A percentile compares a stretch with the other conserved stretches of the same genome.
phyloP scores from a whole-genome alignment of 345 rosid genomes.

The Populus nigra region DNA sequence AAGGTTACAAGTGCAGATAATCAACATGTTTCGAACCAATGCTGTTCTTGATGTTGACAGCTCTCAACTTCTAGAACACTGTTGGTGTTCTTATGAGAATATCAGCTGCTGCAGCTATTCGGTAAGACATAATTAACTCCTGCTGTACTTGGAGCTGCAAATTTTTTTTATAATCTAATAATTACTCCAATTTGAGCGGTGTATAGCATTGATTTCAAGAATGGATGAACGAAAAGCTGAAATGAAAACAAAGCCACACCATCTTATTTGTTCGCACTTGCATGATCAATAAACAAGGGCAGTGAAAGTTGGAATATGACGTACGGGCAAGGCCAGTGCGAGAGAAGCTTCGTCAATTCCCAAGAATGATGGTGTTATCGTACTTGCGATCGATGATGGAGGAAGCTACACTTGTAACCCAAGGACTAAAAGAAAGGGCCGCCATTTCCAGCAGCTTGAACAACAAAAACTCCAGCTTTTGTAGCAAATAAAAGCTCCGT shows the following conservation, averaged over 20 bases:
- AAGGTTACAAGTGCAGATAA: constrained; percentile 42
- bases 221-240: background rate
- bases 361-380: constrained; percentile 31
- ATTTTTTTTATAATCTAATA: too few relatives aligned
- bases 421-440: constrained; percentile 57
- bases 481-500: constrained; percentile 46
- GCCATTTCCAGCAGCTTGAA: constrained; percentile 53
- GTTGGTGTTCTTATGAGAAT: constrained; percentile 33
- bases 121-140: constrained; percentile 23
- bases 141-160: constrained; percentile 41
- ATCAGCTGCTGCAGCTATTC: constrained; percentile 45
- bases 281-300: background rate
- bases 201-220: background rate
- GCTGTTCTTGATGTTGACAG: constrained; percentile 36
- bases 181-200: background rate
- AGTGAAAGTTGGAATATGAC: constrained; percentile 22
- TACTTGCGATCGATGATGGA: constrained; percentile 44
- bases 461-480: constrained; percentile 45
- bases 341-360: constrained; percentile 37
- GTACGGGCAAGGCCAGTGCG: constrained; percentile 41
- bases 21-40: constrained; percentile 34
- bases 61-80: constrained; percentile 31
- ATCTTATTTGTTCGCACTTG: background rate
- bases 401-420: constrained; percentile 52
- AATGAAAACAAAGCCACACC: background rate